Evolutionary conservation across 768 basidiomycete species (phyloP).

Genomic region (Coprinopsis sp.): DNA sequence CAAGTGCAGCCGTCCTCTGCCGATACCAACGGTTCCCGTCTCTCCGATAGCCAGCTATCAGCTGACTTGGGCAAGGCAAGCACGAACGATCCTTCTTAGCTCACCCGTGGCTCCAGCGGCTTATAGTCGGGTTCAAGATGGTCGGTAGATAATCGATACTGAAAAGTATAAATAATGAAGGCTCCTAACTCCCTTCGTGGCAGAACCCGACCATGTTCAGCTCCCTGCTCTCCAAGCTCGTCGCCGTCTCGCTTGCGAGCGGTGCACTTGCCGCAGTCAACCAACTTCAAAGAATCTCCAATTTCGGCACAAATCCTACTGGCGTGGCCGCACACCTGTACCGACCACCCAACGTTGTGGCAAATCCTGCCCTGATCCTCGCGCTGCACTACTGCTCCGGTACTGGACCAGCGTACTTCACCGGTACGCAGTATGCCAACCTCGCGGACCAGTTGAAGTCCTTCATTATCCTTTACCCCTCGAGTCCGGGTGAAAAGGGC

Average conservation of each 20-base stretch:
- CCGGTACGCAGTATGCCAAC: conserved; percentile 43
- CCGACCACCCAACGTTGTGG: conserved; percentile 32
- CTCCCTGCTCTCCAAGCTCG: neutral
- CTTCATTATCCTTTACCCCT: conserved; percentile 51
- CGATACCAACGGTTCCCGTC: no score
- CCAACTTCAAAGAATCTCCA: conserved; percentile 35
- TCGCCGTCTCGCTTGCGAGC: neutral
- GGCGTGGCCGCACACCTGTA: conserved; percentile 46
- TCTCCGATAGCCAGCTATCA: no score
- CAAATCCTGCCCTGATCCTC: conserved; percentile 43
- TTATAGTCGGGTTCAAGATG: no score
- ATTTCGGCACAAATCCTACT: conserved; percentile 51
- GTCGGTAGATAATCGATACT: no score
- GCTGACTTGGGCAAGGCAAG: no score
- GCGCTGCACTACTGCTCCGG: conserved; percentile 52
- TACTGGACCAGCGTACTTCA: conserved; percentile 47
- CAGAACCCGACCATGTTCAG: no score
- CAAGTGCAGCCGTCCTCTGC: no score
- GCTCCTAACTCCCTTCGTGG: no score
- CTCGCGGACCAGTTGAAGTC: conserved; percentile 41
- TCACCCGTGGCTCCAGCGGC: no score
- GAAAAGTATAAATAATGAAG: no score
- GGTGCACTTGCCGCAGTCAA: conserved; percentile 18
- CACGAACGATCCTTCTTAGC: no score
- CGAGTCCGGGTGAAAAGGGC: conserved; percentile 36